These are phyloP conservation scores for Picocystis sp. DNA, from an alignment of 163 green algal species.

Conservation along the genomic window DNA sequence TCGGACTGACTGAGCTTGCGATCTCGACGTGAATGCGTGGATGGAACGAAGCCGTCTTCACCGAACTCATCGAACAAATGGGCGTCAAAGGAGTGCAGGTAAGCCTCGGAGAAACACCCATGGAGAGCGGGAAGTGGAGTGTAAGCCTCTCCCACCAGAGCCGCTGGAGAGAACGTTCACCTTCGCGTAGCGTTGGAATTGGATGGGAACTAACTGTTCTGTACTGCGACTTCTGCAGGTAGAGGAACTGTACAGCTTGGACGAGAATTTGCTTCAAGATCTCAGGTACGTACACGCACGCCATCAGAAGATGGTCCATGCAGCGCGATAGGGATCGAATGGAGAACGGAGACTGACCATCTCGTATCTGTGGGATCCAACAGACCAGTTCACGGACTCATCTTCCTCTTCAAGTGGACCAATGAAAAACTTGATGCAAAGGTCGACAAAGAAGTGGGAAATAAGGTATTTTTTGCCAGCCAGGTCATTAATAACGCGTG, in stretches of 20 bases:
- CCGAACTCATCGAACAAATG: constrained; percentile 72
- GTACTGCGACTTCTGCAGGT: constrained; percentile 28
- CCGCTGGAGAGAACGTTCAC: not conserved
- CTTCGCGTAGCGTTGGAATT: not conserved
- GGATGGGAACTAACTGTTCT: not conserved
- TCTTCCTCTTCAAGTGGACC: constrained; percentile 98
- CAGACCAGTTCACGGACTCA: constrained; percentile 85
- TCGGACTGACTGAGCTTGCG: no score
- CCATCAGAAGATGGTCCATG: not conserved
- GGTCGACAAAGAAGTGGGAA: constrained; percentile 25
- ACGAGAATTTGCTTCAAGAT: constrained; percentile 39
- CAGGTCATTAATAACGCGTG: constrained; percentile 95
- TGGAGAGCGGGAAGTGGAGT: not conserved
- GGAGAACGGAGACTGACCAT: not conserved
- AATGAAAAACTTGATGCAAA: constrained; percentile 40
- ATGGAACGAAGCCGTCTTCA: constrained; percentile 49
- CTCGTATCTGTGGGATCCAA: not conserved
- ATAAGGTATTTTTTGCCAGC: constrained; percentile 80
- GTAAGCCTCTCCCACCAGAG: not conserved
- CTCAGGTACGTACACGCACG: constrained; percentile 27
- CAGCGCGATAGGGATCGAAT: not conserved
- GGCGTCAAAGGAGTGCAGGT: constrained; percentile 69
- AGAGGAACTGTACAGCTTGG: constrained; percentile 75
- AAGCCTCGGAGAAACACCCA: not conserved
- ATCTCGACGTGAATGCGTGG: no score